Conservation (phyloP, 139 green algal genomes). For the Yamagishiella unicocca region DNA sequence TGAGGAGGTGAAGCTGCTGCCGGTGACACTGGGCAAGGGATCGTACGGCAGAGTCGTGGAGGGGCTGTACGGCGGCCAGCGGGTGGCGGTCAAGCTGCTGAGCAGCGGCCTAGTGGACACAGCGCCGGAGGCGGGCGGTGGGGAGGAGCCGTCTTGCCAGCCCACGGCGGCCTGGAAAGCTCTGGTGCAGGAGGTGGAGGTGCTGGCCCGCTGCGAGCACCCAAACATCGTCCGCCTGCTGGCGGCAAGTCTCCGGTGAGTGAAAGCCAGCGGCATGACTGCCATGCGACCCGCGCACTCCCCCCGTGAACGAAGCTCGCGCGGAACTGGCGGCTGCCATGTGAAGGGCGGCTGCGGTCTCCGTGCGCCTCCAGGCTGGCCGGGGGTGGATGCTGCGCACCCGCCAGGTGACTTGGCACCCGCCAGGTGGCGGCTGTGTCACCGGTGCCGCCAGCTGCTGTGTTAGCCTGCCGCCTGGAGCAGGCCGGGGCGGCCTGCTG, state of each 20-base stretch:
- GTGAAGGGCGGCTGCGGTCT: too few relatives aligned
- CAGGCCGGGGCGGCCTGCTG: too few relatives aligned
- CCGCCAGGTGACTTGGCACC: too few relatives aligned
- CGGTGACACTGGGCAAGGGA: constrained; percentile 2
- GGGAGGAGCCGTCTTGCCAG: background rate
- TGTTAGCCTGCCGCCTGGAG: too few relatives aligned
- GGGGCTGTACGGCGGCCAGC: constrained; percentile 11
- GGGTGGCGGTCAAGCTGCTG: constrained; percentile 26
- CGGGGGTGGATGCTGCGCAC: too few relatives aligned
- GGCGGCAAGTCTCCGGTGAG: constrained; percentile 14
- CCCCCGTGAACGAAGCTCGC: too few relatives aligned
- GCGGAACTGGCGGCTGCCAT: too few relatives aligned
- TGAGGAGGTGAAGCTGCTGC: constrained; percentile 10
- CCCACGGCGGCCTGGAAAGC: background rate
- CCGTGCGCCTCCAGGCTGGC: too few relatives aligned
- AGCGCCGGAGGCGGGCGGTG: background rate
- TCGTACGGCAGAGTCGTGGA: constrained; percentile 18
- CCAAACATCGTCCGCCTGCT: constrained; percentile 22
- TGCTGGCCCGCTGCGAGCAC: constrained; percentile 2
- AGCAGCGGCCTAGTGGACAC: background rate
- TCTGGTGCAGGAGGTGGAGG: constrained; percentile 29
- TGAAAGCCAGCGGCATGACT: background rate
- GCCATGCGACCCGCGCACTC: too few relatives aligned
- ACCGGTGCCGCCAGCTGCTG: too few relatives aligned
- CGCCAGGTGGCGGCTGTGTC: too few relatives aligned